Evolutionary conservation across 1,284 basidiomycete species (phyloP).

Genomic region (Sporisorium scitamineum): DNA sequence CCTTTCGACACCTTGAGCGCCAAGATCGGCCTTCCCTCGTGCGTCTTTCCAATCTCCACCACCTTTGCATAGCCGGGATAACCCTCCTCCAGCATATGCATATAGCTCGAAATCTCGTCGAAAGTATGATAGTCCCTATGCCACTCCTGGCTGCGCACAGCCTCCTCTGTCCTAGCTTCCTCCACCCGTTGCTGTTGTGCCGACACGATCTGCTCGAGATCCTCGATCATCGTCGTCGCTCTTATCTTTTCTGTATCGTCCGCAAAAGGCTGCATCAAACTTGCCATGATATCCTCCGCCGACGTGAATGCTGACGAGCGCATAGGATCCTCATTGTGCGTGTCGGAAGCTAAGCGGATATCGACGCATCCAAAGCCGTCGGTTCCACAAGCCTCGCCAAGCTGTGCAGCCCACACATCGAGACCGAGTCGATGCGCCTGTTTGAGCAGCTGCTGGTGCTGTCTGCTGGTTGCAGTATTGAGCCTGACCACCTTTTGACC

Average conservation of each 20-base stretch:
- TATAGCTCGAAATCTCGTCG: conserved; percentile 32
- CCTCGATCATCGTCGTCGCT: conserved; percentile 11
- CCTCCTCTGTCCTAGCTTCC: background rate
- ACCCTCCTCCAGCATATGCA: conserved; percentile 14
- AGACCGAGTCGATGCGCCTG: conserved; percentile 15
- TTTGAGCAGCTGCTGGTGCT: conserved; percentile 17
- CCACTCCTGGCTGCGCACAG: conserved; percentile 17
- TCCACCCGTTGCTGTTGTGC: conserved; percentile 2
- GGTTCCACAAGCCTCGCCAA: conserved; percentile 17
- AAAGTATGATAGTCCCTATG: conserved; percentile 32
- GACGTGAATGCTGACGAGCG: background rate
- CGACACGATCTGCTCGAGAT: conserved; percentile 17
- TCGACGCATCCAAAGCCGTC: conserved; percentile 37
- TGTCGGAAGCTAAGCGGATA: conserved; percentile 18
- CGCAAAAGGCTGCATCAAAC: conserved; percentile 11
- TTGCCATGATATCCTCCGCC: background rate
- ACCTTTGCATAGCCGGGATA: conserved; percentile 31
- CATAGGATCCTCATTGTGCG: conserved; percentile 16
- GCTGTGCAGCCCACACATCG: conserved; percentile 37
- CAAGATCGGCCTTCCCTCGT: conserved; percentile 39
- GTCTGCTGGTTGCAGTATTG: conserved; percentile 8
- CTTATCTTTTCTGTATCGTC: background rate
- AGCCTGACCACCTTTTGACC: conserved; percentile 40
- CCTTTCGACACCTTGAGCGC: conserved; percentile 26
- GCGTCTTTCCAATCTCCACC: conserved; percentile 34